Evolutionary conservation across 345 rosid genomes (phyloP), one percentile per base, ranked within the genome.

Genomic region (Kernera saxatilis): DNA sequence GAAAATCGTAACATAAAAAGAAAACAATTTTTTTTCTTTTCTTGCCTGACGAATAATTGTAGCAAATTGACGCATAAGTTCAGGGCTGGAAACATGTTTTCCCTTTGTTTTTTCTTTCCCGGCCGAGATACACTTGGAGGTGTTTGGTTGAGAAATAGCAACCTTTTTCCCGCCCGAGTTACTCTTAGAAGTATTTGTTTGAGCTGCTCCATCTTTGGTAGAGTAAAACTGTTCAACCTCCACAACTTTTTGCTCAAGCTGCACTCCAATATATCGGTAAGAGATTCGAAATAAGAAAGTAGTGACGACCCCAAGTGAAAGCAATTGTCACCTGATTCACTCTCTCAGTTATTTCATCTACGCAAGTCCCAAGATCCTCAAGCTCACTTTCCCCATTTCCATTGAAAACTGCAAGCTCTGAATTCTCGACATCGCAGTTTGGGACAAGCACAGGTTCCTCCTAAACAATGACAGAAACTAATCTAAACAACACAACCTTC

Each of bases 241-340:
- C 37, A 71, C 80, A 33, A 87, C 86, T 64, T 79, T 81, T 49
- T 82, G 66, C 83, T 89, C 89, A 22, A 87, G 83, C 93, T 89
- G 82, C 80, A 79, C 26, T 18, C 27, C 36, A 73, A 73, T 22
- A 59, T 37, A 64, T 19, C 6, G 22, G 44, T 25, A 48, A 81
- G 65, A 14, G 27, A 46, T 5, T 30, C 6, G 25, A 5, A 52
- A 26, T 22, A 58, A 6, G 19, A 40, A 21, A 50, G 4, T 6
- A 14, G 29, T 8, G 61, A 51, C 5, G 3, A 19, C 18, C 5
- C 36, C n/a, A 27, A 67, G 33, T 22, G 21, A 69, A 75, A 75
- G 37, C 60, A 40, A 46, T 19, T 21, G 37, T 69, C 36, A 82
- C 91, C 85, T 64, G 74, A 74, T 45, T 78, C 36, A 87, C 87